Evolutionary conservation across 768 basidiomycete genomes (phyloP), one percentile per base, ranked within the genome.

Genomic region (Pisolithus sp.): DNA sequence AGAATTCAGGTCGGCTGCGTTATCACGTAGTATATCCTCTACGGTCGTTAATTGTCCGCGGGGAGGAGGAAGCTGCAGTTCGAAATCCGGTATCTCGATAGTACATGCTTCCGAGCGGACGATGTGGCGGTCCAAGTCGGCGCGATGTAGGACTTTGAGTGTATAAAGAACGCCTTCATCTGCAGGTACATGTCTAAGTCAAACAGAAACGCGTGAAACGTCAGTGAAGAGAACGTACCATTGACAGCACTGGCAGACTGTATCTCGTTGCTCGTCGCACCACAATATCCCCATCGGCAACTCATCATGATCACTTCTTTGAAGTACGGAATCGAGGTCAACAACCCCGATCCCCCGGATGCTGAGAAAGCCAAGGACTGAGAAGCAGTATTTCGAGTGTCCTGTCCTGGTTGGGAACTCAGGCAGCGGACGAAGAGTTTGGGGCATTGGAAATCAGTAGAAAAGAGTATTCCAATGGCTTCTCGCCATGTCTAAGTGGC

Each of bases 301-400:
- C 92, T 94, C 83, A 95, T 93, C 54, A 98, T 82, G 57, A 99
- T 89, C 47, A 98, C 85, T 67, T 99, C 91, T 42, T 82, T 76
- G 75, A 98, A 98, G 74, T 84, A 98, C 0, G 96, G 96, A 46
- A 99, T 99, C 3, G 85, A 83, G 0, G 94, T 97, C 47, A 99
- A 74, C 59, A 99, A 26, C 26, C 26, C 26, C 26, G 26, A 24
- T 26, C 5, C 26, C 26, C 26, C 26, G 26, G 5, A 26, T 7
- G 26, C 26, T 26, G 26, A 26, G 26, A 26, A 26, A 26, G 26
- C 7, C 26, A 26, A 26, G 26, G 26, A 26, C 23, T 82, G 75
- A 76, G 63, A 67, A 18, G 36, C 61, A 0, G 52, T 75, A 36
- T 66, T 73, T 54, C 75, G 69, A 12, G 66, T 69, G 20, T 62